Base-by-base conservation (phyloP, 768 basidiomycete genomes). In the Daedalea quercina region DNA sequence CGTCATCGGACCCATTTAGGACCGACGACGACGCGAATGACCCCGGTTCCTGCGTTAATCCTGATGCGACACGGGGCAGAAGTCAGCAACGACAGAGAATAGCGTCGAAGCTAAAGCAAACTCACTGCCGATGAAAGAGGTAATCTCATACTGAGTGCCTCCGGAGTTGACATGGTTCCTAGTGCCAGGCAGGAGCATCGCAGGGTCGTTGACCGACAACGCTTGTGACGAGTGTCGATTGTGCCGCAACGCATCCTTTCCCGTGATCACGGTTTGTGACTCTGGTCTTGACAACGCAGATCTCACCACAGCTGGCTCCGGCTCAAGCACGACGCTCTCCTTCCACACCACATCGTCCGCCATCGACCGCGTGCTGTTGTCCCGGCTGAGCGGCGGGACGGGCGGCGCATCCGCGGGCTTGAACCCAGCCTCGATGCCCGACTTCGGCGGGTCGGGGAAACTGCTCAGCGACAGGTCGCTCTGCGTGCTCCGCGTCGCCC, bases 381-480 rank as follows among this genome's bases (percentile, higher is more conserved):
- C 19, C 45, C 24, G 20, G 43, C 26, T 26, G 28, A 51, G 50
- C 1, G 54, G 26, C 13, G 13, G 33, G 42, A 26, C 37, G 6
- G 37, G 43, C 4, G 51, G 42, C 13, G n/a, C 51, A 17, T 48
- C 19, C 3, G n/a, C 23, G 8, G 7, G 23, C 24, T 56, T 34
- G 24, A 37, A 41, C 20, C 23, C 49, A 48, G 24, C 31, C 44
- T 55, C 60, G 40, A 53, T 52, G 37, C 58, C 55, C 25, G 56
- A 51, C 64, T 53, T 53, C 17, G 87, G 85, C 31, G 85, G 87
- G 33, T 75, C 68, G 3, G 86, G 87, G 68, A 89, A 89, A 42
- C 74, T 72, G 57, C 85, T 87, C 48, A 90, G 68, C 2, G 87
- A 87, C 55, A 88, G 79, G n/a, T 85, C 83, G 63, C 67, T 71